Evolutionary conservation across 2,329 filamentous ascomycete genomes (phyloP).

Genomic region (Trichophyton equinum): DNA sequence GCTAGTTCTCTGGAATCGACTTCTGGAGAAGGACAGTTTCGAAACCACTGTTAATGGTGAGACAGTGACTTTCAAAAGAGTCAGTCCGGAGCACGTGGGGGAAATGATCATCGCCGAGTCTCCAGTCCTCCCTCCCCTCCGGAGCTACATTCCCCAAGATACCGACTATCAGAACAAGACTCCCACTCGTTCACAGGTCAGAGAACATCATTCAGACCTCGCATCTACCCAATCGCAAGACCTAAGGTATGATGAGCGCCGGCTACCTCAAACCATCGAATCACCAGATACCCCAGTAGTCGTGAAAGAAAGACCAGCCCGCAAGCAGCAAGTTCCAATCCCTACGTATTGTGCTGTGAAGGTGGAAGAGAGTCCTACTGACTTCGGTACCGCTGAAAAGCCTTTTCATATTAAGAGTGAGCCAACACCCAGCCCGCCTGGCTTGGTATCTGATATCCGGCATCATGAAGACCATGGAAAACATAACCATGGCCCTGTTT

Average conservation of each 20-base stretch:
- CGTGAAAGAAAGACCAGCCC: slow-evolving; percentile 12
- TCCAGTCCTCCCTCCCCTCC: not conserved
- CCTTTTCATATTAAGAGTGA: slow-evolving; percentile 27
- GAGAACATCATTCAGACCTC: slow-evolving; percentile 2
- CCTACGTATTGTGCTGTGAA: slow-evolving; percentile 11
- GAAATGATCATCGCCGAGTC: not conserved
- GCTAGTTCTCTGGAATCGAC: slow-evolving; percentile 20
- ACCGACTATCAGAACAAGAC: not conserved
- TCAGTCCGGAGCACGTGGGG: not conserved
- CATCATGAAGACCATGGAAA: not conserved
- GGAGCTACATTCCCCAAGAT: not conserved
- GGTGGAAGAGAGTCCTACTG: slow-evolving; percentile 3
- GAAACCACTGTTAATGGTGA: slow-evolving; percentile 19
- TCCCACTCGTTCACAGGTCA: not conserved
- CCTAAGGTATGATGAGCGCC: slow-evolving; percentile 6
- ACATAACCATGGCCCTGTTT: not conserved
- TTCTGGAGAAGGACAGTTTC: slow-evolving; percentile 22
- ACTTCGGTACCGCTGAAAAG: slow-evolving; percentile 9
- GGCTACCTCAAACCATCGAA: slow-evolving; percentile 5
- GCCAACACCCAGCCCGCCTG: slow-evolving; percentile 14
- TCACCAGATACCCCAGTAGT: slow-evolving; percentile 9
- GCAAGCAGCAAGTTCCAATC: slow-evolving; percentile 9
- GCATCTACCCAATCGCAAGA: slow-evolving; percentile 13
- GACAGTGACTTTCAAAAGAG: slow-evolving; percentile 20
- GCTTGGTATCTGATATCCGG: not conserved